Base-by-base conservation (phyloP, 108 stramenopile genomes). In the Bacterosira constricta region DNA sequence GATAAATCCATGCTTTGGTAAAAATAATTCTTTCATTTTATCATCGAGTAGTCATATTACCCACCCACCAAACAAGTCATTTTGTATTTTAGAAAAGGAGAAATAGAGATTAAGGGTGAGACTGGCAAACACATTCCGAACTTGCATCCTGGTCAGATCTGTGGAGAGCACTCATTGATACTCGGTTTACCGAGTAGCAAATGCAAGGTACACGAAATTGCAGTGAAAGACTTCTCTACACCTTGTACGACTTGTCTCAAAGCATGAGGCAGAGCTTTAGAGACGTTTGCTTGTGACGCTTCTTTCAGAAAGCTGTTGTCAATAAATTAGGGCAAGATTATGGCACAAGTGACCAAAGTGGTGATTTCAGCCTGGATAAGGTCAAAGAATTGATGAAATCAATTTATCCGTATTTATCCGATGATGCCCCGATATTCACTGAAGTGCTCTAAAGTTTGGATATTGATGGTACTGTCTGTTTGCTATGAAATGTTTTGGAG, bases 181-280 rank as follows among this genome's bases (percentile, higher is more conserved):
- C 32, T 45, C 17, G 38, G 21, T 6, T 25, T 20, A 12, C 60
- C 60, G 31, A 62, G 60, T 45, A 32, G 36, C 15, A 39, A 23
- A 1, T 62, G 60, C 60, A 62, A 27, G 25, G 39, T 62, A 27
- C 60, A 41, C n/a, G 60, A 62, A 45, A 62, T 62, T 27, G 25
- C 41, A 21, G 60, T 32, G 15, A 27, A 26, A 21, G 60, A 62
- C n/a, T n/a, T 30, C 36, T 62, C 42, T 62, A 30, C 41, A 18
- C 3, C 0, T 8, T 62, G n/a, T 45, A 44, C 60, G 7, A 62
- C 36, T 62, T 32, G n/a, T 62, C 39, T 9, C 29, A n/a, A 23
- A 42, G 39, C 42, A 39, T 62, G 0, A 7, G 9, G 25, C 25
- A 62, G 41, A 62, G 41, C 13, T 42, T 62, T 4, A 9, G 60